Base-by-base conservation (phyloP, 2,329 filamentous ascomycete species). In the Mycosphaerella arachidis region DNA sequence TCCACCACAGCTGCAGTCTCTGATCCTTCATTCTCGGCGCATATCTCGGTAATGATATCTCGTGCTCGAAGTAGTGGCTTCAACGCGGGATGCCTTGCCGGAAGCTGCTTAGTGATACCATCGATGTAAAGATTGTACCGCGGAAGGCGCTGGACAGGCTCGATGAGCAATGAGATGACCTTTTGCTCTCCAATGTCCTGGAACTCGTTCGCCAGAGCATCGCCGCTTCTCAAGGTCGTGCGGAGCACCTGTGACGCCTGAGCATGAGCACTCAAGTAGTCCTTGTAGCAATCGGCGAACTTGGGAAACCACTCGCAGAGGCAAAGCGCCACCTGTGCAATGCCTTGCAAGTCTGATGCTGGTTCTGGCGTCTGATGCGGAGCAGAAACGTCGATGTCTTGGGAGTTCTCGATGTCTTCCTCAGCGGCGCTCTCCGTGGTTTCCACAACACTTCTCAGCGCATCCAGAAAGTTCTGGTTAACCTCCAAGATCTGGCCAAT, bases 101-200 rank as follows among this genome's bases (percentile, higher is more conserved):
- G 92, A 18, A 97, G 82, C 62, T 89, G 92, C 66, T 88, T 86
- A 52, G 94, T 85, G 71, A 99, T 97, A 70, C 95, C 92, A 77
- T 99, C 94, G 68, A 99, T 97, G 71, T 97, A 88, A 37, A 99
- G 81, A 70, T 91, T 97, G 77, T 99, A 99, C 29, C 94, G 88
- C 29, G 94, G 94, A 55, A 99, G 82, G 55, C 94, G 84, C 74
- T 99, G 94, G 0, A 99, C 92, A 2, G 94, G 94, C 75, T 99
- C 94, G 73, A 99, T 99, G 57, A 99, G 83, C 63, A 94, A 84
- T 3, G 94, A 97, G 53, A 91, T 92, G 56, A 97, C 83, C 59
- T 87, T 85, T 76, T 99, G 94, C 73, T 97, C 94, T 57, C 94
- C 93, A 2, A 89, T 89, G 64, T 92, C 86, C 55, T 90, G 85